Conservation (phyloP, 805 yeast species). For the Candida arabinofermentans region DNA sequence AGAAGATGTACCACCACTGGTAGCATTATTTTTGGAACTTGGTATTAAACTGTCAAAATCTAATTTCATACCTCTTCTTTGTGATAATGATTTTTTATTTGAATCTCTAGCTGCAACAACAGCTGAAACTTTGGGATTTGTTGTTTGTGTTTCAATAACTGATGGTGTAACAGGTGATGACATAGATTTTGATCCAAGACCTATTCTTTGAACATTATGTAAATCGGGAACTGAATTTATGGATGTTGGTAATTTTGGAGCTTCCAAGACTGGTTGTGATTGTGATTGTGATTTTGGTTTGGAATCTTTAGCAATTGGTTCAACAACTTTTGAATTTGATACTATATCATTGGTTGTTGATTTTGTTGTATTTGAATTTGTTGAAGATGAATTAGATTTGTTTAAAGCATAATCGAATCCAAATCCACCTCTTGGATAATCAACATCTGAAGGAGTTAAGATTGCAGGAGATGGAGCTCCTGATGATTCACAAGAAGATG, state of each 20-base stretch:
- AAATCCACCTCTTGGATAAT: background rate
- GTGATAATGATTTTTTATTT: constrained; percentile 43
- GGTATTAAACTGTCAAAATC: constrained; percentile 27
- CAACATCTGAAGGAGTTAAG: background rate
- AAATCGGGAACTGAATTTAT: constrained; percentile 20
- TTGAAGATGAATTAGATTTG: background rate
- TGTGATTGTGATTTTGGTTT: too few relatives aligned
- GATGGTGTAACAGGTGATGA: constrained; percentile 9
- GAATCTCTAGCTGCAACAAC: constrained; percentile 12
- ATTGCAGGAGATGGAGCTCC: background rate
- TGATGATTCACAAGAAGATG: background rate
- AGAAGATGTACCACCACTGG: background rate
- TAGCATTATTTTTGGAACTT: background rate
- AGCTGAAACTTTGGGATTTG: too few relatives aligned
- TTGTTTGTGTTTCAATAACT: constrained; percentile 6
- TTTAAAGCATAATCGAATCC: background rate
- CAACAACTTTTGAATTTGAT: background rate
- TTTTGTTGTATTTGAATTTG: too few relatives aligned
- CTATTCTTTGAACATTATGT: constrained; percentile 29
- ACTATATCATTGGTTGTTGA: background rate
- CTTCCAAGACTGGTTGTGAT: too few relatives aligned
- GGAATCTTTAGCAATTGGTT: too few relatives aligned
- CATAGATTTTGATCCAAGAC: constrained; percentile 25
- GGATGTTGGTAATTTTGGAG: constrained; percentile 8
- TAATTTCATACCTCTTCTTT: constrained; percentile 52